phyloP scores from a whole-genome alignment of 2,329 filamentous ascomycete genomes.

The Emergomyces orientalis region DNA sequence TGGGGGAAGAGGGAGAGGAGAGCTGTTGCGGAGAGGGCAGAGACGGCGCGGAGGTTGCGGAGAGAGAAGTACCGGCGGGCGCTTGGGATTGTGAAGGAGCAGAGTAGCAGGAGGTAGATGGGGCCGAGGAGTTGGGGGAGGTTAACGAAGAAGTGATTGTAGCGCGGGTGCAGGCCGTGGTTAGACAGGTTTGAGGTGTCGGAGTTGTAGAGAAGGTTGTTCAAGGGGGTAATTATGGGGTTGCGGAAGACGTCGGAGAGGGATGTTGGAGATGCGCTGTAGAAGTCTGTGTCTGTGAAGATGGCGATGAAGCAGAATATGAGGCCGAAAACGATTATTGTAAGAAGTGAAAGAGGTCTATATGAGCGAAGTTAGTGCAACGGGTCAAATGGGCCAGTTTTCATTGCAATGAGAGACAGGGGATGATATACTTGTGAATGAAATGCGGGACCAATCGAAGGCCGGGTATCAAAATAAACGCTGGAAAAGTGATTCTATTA shows the following conservation, averaged over 20 bases:
- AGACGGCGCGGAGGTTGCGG: constrained; percentile 34
- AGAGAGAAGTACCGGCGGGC: constrained; percentile 25
- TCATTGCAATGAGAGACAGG: not conserved
- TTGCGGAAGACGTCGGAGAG: constrained; percentile 36
- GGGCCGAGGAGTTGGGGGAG: constrained; percentile 64
- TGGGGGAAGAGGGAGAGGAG: constrained; percentile 41
- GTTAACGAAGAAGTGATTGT: constrained; percentile 65
- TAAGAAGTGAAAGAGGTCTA: constrained; percentile 51
- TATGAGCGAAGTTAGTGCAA: constrained; percentile 13
- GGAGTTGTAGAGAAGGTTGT: constrained; percentile 69
- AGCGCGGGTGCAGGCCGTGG: constrained; percentile 69
- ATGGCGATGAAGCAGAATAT: constrained; percentile 64
- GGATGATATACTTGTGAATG: constrained; percentile 56
- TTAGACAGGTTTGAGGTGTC: constrained; percentile 59
- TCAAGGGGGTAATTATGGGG: constrained; percentile 66
- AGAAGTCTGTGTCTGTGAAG: constrained; percentile 77
- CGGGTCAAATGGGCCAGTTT: not conserved
- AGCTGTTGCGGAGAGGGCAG: constrained; percentile 36
- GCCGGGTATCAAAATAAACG: constrained; percentile 77
- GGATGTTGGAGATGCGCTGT: constrained; percentile 38
- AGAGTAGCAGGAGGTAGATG: constrained; percentile 46
- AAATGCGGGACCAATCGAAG: constrained; percentile 80
- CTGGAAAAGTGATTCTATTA: constrained; percentile 95
- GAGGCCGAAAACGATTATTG: constrained; percentile 55
- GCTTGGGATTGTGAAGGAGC: constrained; percentile 35